phyloP scores from a whole-genome alignment of 139 green algal species.

The Raphidocelis subcapitata region DNA sequence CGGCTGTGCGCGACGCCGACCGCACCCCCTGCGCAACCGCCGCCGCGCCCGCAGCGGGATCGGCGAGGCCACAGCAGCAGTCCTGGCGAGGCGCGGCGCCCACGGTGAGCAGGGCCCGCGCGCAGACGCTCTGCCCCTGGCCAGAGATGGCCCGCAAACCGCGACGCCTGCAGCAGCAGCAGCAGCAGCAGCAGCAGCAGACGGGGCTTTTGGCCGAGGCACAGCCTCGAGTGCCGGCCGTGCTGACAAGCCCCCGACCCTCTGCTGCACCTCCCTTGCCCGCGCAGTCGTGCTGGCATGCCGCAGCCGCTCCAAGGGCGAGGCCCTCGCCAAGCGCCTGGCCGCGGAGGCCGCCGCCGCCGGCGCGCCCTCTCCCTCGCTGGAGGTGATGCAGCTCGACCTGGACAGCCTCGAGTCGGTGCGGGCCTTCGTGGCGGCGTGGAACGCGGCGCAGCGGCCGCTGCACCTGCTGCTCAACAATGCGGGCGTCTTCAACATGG shows the following conservation, averaged over 20 bases:
- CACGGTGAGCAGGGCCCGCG: constrained; percentile 41
- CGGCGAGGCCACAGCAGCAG: constrained; percentile 65
- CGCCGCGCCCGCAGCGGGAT: constrained; percentile 75
- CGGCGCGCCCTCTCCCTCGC: background rate
- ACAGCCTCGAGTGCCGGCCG: too few relatives aligned
- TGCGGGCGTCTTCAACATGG: constrained; percentile 80
- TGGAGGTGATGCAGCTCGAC: constrained; percentile 74
- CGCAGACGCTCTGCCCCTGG: too few relatives aligned
- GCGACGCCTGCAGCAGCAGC: too few relatives aligned
- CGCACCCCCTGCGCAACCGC: too few relatives aligned
- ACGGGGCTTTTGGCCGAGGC: too few relatives aligned
- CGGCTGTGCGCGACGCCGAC: too few relatives aligned
- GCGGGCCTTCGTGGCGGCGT: constrained; percentile 59
- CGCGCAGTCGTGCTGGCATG: constrained; percentile 76
- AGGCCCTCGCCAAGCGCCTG: constrained; percentile 17
- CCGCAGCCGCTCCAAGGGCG: constrained; percentile 39
- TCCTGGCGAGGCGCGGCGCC: constrained; percentile 52
- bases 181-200: too few relatives aligned
- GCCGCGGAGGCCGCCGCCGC: background rate
- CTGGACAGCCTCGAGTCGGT: constrained; percentile 76
- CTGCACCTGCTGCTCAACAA: constrained; percentile 91
- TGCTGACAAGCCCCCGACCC: too few relatives aligned
- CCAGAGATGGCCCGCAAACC: too few relatives aligned
- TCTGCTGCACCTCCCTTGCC: background rate
- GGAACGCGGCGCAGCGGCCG: constrained; percentile 46